Evolutionary conservation across 2,329 filamentous ascomycete species (phyloP), one percentile per base, ranked within the genome.

Genomic region (Talaromyces sp.): DNA sequence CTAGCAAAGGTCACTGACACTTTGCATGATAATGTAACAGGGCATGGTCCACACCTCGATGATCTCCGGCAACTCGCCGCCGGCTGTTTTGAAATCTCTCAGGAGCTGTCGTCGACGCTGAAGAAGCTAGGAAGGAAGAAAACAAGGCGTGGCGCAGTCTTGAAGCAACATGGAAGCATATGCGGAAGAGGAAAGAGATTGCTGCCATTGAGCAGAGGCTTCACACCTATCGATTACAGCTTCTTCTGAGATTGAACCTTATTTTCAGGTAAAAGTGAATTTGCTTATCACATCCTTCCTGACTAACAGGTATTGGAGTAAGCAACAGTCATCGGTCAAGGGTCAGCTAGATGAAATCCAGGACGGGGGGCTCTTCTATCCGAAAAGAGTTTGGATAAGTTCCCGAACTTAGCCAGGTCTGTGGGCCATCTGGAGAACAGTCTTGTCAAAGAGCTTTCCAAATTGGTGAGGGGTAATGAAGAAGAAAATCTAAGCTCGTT

Each of bases 131-230:
- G 7, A 37, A 65, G 3, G 52, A 46, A 1, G 62, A 62, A 5
- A 46, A 37, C 21, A 62, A 66, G 12, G 62, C 60, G 11, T 69
- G 66, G 65, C 33, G 64, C 11, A 68, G 62, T 25, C 4, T 70
- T 3, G 61, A 48, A 46, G 64, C 66, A 14, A 68, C 64, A 40
- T 65, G 50, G 63, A 33, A 35, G 1, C 65, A 63, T 44, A 64
- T 69, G 35, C 58, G 61, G 31, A 70, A 68, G 42, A 59, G 66
- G 31, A 65, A 66, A 6, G 66, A 69, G 4, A 58, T 71, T 3
- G 52, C 52, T 1, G 33, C 61, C 1, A 61, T 71, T 23, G 66
- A 67, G 39, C 35, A 46, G 25, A 61, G 58, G 16, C 37, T 66
- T 25, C 37, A 62, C 39, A 37, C 54, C 1, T 66, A 65, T 35